Base-by-base conservation (phyloP, 106 monocot genomes). In the Agapanthus africanus region DNA sequence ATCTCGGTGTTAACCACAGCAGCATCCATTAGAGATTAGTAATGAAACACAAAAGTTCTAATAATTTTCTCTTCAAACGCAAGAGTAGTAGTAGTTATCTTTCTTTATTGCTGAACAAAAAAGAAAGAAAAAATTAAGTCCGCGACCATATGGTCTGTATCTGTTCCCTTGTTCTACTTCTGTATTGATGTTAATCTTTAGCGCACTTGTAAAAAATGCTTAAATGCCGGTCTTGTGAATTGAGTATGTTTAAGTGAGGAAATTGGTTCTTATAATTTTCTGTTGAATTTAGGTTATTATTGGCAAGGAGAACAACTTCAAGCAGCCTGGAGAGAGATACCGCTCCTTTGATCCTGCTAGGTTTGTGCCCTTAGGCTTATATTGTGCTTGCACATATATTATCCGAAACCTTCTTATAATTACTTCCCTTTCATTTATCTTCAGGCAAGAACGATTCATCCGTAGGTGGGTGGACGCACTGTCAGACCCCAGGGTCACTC, bases 241-340 rank as follows among this genome's bases (percentile, higher is more conserved):
- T 11, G 8, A 42, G 3, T 66, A 2, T 31, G 7, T 25, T 66
- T 26, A 37, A 65, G 14, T 15, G 0, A 7, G 65, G 39, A 65
- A 39, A 15, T 30, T 44, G 8, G 28, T 66, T 41, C 2, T 11
- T 70, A 54, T 70, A 16, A 10, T 23, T 13, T 59, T 36, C 18
- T 28, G 33, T 14, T 63, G 46, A 37, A 19, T 68, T 40, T 82
- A 93, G 97, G 51, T 49, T 70, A 33, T 82, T 16, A 97, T 97
- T 73, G 42, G 54, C 7, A 97, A 97, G 84, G 97, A 91, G 71
- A 92, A 92, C 77, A 92, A 97, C 61, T 97, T 97, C 86, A 89
- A 99, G 82, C 92, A 99, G 79, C 89, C 97, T 70, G 97, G 97
- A 59, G 92, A 92, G 85, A 84, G 97, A 75, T 99, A 99, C 79